These are phyloP conservation scores for Ciborinia camelliae DNA, from an alignment of 2,329 filamentous ascomycete species.

Conservation along the genomic window DNA sequence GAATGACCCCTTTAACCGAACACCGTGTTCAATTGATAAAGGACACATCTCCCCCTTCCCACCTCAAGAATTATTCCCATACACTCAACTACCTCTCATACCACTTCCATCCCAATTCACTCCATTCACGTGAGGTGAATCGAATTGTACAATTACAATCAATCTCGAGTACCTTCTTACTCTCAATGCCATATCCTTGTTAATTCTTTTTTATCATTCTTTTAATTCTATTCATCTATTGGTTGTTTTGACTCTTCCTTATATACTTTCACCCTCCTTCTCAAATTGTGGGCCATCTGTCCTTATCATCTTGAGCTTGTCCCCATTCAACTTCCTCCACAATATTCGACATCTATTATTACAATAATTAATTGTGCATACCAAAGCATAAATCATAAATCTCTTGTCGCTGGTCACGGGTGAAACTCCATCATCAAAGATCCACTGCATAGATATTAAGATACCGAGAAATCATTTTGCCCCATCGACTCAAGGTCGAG, in stretches of 20 bases:
- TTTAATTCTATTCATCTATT: background rate
- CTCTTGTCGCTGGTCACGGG: no score
- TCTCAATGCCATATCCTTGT: background rate
- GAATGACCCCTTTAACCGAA: conserved; percentile 13
- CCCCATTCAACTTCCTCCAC: conserved; percentile 13
- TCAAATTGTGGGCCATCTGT: conserved; percentile 16
- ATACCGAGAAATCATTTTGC: background rate
- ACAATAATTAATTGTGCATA: conserved; percentile 2
- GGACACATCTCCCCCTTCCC: conserved; percentile 20
- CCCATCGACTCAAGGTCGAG: background rate
- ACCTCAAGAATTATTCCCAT: background rate
- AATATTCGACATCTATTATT: background rate
- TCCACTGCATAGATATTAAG: background rate
- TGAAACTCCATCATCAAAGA: conserved; percentile 4
- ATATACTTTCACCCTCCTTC: no score
- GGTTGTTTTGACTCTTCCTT: conserved; percentile 9
- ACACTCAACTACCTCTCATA: background rate
- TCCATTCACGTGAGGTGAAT: background rate
- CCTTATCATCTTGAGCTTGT: conserved; percentile 16
- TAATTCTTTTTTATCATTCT: background rate
- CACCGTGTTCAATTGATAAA: conserved; percentile 21
- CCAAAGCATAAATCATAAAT: no score
- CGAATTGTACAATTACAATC: no score
- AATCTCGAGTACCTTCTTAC: no score
- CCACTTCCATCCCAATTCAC: background rate